Evolutionary conservation across 805 yeast species (phyloP).

Genomic region (Candida sanyiensis): DNA sequence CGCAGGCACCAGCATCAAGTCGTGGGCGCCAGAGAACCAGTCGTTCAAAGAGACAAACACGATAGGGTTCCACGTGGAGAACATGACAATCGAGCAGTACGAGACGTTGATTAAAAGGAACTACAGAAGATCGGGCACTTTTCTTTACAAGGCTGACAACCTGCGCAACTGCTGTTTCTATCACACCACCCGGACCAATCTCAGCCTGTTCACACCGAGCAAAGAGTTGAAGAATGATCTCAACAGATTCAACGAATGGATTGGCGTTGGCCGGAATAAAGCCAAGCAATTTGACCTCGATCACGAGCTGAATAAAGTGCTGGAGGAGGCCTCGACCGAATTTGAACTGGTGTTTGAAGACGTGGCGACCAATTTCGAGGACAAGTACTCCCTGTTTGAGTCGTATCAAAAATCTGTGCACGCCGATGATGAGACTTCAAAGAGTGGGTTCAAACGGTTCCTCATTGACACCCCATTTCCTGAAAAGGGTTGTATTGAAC

Average conservation of each 20-base stretch:
- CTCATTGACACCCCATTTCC: conserved; percentile 64
- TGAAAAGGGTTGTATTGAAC: conserved; percentile 12
- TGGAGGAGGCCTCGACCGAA: conserved; percentile 16
- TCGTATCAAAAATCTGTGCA: conserved; percentile 73
- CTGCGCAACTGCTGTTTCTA: conserved; percentile 72
- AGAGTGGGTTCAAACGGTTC: conserved; percentile 52
- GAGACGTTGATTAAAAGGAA: conserved; percentile 67
- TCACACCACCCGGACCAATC: conserved; percentile 67
- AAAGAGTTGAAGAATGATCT: conserved; percentile 66
- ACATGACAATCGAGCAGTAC: conserved; percentile 48
- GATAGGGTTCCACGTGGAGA: conserved; percentile 36
- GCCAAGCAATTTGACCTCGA: conserved; percentile 26
- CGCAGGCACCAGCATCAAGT: conserved; percentile 34
- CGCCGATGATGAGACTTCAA: conserved; percentile 48
- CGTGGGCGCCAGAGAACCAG: conserved; percentile 26
- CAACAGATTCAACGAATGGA: conserved; percentile 44
- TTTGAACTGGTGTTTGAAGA: conserved; percentile 47
- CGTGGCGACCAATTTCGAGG: conserved; percentile 40
- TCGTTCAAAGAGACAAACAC: conserved; percentile 22
- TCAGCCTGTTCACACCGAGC: conserved; percentile 38
- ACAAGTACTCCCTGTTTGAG: conserved; percentile 56
- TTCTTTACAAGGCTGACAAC: conserved; percentile 60
- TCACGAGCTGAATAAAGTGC: conserved; percentile 28
- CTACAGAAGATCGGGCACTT: conserved; percentile 72
- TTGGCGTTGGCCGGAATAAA: conserved; percentile 11